Evolutionary conservation across 768 basidiomycete genomes (phyloP).

Genomic region (Hemileccinum rubropunctum): DNA sequence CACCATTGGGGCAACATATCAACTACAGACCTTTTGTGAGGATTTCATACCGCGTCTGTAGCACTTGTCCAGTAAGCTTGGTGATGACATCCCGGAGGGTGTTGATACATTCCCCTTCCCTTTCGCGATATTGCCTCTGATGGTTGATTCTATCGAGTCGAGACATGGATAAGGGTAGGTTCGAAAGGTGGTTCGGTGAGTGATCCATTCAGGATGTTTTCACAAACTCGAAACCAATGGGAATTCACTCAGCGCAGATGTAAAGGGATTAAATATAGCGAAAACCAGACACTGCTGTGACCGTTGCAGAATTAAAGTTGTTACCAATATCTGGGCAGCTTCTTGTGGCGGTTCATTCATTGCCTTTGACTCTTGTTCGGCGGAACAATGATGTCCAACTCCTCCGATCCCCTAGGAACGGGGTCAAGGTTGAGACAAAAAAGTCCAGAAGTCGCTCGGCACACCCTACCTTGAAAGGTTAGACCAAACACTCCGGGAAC

Average conservation of each 20-base stretch:
- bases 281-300: too few relatives aligned
- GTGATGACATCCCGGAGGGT: conserved; percentile 17
- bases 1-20: background rate
- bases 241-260: background rate
- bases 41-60: conserved; percentile 19
- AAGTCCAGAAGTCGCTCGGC: too few relatives aligned
- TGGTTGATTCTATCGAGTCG: conserved; percentile 11
- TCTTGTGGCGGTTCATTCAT: background rate
- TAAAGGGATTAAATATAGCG: conserved; percentile 11
- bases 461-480: too few relatives aligned
- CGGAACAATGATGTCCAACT: too few relatives aligned
- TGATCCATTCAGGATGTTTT: background rate
- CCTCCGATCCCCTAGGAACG: too few relatives aligned
- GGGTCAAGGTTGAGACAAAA: too few relatives aligned
- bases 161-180: background rate
- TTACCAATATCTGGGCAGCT: background rate
- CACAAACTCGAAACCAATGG: background rate
- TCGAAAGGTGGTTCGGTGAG: background rate
- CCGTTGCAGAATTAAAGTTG: background rate
- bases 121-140: conserved; percentile 22
- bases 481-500: too few relatives aligned
- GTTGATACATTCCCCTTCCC: conserved; percentile 22
- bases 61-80: conserved; percentile 15
- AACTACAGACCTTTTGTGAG: conserved; percentile 17
- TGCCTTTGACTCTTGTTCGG: background rate